These are phyloP conservation scores for Groenewaldozyma salmanticensis DNA, from an alignment of 805 yeast genomes.

Conservation along the genomic window DNA sequence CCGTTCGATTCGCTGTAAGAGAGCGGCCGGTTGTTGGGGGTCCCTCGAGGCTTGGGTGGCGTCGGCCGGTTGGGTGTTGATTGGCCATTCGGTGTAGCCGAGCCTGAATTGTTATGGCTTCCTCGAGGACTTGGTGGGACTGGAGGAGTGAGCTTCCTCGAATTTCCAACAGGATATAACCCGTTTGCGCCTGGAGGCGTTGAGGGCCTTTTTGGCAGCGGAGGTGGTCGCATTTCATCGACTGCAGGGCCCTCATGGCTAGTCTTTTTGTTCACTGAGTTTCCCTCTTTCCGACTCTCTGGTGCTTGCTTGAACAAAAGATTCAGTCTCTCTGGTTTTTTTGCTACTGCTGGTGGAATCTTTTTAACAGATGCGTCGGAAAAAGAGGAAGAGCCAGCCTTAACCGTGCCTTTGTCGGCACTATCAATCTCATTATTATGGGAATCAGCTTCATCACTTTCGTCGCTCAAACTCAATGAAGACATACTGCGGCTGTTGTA, in stretches of 20 bases:
- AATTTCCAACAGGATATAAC: no score
- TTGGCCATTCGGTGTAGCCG: no score
- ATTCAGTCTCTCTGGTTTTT: conserved; percentile 13
- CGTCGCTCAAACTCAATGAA: neutral
- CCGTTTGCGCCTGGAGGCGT: no score
- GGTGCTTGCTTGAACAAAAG: neutral
- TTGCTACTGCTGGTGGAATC: conserved; percentile 10
- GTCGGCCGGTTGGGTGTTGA: no score
- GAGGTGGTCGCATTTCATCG: conserved; percentile 3
- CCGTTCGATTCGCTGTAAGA: no score
- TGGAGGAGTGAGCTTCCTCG: no score
- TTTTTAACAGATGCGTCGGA: neutral
- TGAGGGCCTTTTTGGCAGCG: conserved; percentile 3
- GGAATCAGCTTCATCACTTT: neutral
- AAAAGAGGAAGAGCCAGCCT: neutral
- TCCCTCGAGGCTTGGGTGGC: no score
- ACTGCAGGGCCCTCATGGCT: conserved; percentile 3
- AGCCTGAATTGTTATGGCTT: no score
- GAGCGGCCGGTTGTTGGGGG: no score
- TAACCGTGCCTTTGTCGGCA: neutral
- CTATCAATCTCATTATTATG: neutral
- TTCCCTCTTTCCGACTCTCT: no score
- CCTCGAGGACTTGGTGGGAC: no score
- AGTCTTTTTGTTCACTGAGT: no score
- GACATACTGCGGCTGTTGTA: neutral